Evolutionary conservation across 1,284 basidiomycete species (phyloP).

Genomic region (Naganishia albida): DNA sequence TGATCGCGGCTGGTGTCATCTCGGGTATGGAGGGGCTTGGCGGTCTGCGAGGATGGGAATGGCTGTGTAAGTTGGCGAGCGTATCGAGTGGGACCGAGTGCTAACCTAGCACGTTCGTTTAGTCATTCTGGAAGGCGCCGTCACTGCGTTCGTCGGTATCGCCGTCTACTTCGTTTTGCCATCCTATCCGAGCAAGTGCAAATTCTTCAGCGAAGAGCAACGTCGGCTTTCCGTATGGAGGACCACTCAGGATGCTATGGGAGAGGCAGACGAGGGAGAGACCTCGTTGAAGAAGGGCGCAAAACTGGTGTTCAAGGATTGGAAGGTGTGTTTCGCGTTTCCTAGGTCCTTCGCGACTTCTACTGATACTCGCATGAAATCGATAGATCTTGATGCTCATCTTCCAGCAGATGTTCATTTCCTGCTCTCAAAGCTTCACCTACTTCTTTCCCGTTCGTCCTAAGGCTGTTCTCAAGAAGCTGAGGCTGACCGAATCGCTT

Average conservation of each 20-base stretch:
- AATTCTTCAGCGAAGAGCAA: conserved; percentile 29
- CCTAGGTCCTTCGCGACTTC: background rate
- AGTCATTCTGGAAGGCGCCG: conserved; percentile 27
- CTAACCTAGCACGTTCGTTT: background rate
- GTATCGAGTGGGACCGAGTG: background rate
- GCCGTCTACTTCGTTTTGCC: conserved; percentile 24
- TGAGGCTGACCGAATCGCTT: background rate
- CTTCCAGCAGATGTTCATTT: conserved; percentile 35
- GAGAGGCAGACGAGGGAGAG: conserved; percentile 29
- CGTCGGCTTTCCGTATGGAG: conserved; percentile 23
- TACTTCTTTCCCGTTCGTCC: conserved; percentile 28
- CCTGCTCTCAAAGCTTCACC: conserved; percentile 25
- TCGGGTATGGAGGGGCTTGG: conserved; percentile 41
- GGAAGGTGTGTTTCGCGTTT: conserved; percentile 37
- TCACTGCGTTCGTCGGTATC: conserved; percentile 26
- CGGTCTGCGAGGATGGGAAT: conserved; percentile 47
- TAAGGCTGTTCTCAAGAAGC: conserved; percentile 34
- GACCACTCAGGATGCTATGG: conserved; percentile 30
- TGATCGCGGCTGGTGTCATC: conserved; percentile 45
- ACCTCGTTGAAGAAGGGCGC: conserved; percentile 25
- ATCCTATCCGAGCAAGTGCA: conserved; percentile 29
- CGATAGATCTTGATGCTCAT: conserved; percentile 42
- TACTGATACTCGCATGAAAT: background rate
- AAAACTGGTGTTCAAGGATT: conserved; percentile 41
- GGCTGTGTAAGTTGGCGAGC: conserved; percentile 36